A percentile compares a stretch with the other conserved stretches of the same genome.
These are phyloP conservation scores for Annulohypoxylon stygium DNA, from an alignment of 495 filamentous ascomycete species.

Conservation along the genomic window DNA sequence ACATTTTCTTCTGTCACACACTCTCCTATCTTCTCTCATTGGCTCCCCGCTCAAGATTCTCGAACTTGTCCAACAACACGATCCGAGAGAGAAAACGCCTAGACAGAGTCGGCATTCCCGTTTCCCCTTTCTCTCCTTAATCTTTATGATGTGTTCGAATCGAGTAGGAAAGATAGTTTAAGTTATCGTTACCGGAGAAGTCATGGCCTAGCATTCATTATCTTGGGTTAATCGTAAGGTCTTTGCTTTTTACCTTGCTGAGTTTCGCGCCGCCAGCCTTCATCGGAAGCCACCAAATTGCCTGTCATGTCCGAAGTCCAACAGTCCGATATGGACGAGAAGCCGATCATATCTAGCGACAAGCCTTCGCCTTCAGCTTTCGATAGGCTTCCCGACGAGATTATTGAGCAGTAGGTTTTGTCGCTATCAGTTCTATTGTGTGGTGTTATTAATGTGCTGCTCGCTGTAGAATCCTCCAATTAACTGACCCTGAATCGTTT, in stretches of 20 bases:
- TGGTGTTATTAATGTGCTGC: conserved; percentile 26
- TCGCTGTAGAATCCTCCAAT: conserved; percentile 75
- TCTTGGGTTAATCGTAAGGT: conserved; percentile 22
- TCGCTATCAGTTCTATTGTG: neutral
- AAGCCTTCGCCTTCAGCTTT: conserved; percentile 53
- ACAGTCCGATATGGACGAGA: conserved; percentile 45
- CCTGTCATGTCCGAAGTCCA: conserved; percentile 35
- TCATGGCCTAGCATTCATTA: conserved; percentile 31
- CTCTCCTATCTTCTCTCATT: conserved; percentile 31
- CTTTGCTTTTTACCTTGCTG: conserved; percentile 17
- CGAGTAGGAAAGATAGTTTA: conserved; percentile 16
- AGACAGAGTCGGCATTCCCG: conserved; percentile 11
- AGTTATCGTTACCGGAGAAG: neutral
- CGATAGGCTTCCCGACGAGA: conserved; percentile 62
- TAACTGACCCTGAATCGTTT: conserved; percentile 81
- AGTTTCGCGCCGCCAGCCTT: conserved; percentile 6
- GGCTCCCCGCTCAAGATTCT: conserved; percentile 36
- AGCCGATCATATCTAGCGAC: conserved; percentile 43
- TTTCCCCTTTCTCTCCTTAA: conserved; percentile 4
- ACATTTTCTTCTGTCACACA: conserved; percentile 34
- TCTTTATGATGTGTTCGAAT: neutral
- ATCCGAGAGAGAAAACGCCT: conserved; percentile 21
- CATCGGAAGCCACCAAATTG: conserved; percentile 6
- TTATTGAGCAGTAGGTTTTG: conserved; percentile 63
- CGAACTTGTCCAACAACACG: conserved; percentile 32